phyloP scores from a whole-genome alignment of 306 rosid genomes.

The Carpinus viminea region DNA sequence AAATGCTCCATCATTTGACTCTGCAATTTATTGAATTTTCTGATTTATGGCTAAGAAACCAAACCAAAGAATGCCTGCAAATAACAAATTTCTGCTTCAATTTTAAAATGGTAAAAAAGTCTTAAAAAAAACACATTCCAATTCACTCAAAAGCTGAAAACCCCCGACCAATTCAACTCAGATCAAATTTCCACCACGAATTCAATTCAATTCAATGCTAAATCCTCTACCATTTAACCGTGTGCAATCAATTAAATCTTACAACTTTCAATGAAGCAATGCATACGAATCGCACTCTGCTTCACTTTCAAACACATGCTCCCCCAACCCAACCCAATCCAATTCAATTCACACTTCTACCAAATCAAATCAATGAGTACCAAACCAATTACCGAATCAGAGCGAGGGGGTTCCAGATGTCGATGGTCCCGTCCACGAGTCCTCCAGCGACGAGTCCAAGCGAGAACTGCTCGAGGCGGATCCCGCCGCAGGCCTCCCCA shows the following conservation, averaged over 20 bases:
- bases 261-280: not conserved
- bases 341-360: constrained; percentile 17
- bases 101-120: not conserved
- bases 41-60: not conserved
- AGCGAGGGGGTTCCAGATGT: constrained; percentile 84
- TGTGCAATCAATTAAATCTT: not conserved
- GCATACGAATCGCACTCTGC: not conserved
- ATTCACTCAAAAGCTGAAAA: not conserved
- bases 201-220: not conserved
- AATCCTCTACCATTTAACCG: not conserved
- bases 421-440: constrained; percentile 85
- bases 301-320: not conserved
- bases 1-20: not conserved
- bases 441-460: constrained; percentile 95
- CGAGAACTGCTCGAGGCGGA: constrained; percentile 52
- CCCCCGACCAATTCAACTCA: not conserved
- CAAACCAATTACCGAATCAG: constrained; percentile 77
- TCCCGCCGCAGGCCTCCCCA: constrained; percentile 59
- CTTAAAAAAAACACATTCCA: not conserved
- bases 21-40: not conserved
- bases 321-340: not conserved
- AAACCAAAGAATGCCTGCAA: not conserved
- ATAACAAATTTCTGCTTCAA: not conserved
- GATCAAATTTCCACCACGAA: not conserved
- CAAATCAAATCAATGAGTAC: constrained; percentile 15